Percentiles rank a stretch among this genome's conserved stretches.
These are phyloP conservation scores for Sordariomycetes sp. DNA, from an alignment of 2,329 filamentous ascomycete species.

Conservation along the genomic window DNA sequence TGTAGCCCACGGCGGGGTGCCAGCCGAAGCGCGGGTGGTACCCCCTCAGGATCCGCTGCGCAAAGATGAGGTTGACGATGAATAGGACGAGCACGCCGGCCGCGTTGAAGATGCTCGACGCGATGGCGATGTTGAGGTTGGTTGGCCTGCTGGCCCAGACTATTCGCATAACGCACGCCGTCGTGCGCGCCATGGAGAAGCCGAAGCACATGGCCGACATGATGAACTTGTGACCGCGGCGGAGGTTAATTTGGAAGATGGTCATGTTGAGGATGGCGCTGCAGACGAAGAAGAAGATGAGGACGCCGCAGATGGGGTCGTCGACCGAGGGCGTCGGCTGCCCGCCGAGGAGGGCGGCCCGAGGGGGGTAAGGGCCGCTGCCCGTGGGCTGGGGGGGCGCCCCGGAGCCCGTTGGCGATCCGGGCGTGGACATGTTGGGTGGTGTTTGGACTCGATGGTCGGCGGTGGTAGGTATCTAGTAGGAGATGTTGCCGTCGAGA, in stretches of 20 bases:
- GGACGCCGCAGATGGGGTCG: conserved; percentile 48
- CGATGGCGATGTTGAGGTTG: conserved; percentile 32
- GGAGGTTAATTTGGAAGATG: conserved; percentile 36
- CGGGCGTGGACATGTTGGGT: neutral
- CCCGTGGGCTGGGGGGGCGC: neutral
- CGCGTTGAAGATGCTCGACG: conserved; percentile 56
- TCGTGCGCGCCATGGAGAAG: conserved; percentile 41
- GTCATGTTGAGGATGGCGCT: conserved; percentile 44
- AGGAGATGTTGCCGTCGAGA: neutral
- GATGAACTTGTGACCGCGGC: conserved; percentile 41
- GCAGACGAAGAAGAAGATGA: conserved; percentile 42
- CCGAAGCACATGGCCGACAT: conserved; percentile 44
- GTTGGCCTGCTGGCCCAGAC: conserved; percentile 32
- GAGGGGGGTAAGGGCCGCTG: conserved; percentile 12
- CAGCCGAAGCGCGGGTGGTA: conserved; percentile 61
- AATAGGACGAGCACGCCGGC: conserved; percentile 58
- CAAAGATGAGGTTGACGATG: conserved; percentile 49
- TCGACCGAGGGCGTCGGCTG: conserved; percentile 44
- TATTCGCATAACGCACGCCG: conserved; percentile 36
- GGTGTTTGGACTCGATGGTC: neutral
- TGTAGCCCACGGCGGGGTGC: conserved; percentile 34
- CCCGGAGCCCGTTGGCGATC: neutral
- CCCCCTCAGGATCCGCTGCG: conserved; percentile 62
- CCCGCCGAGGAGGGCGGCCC: conserved; percentile 39
- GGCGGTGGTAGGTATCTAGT: neutral